A percentile compares a stretch with the other conserved stretches of the same genome.
Evolutionary conservation across 2,329 filamentous ascomycete species (phyloP).

Genomic region (Pseudogymnoascus sp.): DNA sequence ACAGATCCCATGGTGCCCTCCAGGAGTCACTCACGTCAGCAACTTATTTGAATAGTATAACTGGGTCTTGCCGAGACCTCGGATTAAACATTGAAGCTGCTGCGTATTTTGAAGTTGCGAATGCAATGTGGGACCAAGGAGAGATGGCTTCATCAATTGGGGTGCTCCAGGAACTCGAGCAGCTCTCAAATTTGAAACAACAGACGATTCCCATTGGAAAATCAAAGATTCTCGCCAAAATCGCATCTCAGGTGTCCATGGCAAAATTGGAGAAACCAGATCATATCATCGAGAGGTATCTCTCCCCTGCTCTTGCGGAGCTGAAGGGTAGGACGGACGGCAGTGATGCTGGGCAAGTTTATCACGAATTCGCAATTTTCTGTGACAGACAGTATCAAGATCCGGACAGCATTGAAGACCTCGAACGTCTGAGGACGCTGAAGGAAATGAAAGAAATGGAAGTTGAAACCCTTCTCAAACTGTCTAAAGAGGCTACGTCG

Average conservation of each 20-base stretch:
- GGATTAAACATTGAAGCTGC: slow-evolving; percentile 70
- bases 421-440: slow-evolving; percentile 69
- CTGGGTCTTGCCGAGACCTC: slow-evolving; percentile 58
- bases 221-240: slow-evolving; percentile 74
- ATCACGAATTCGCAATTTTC: slow-evolving; percentile 89
- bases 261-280: slow-evolving; percentile 87
- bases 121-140: slow-evolving; percentile 87
- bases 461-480: slow-evolving; percentile 60
- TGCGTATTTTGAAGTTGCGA: slow-evolving; percentile 74
- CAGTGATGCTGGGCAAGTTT: slow-evolving; percentile 75
- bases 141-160: slow-evolving; percentile 83
- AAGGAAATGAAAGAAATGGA: slow-evolving; percentile 75
- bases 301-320: slow-evolving; percentile 75
- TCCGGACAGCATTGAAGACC: slow-evolving; percentile 73
- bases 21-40: slow-evolving; percentile 84
- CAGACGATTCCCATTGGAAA: slow-evolving; percentile 66
- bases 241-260: slow-evolving; percentile 81
- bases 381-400: slow-evolving; percentile 92
- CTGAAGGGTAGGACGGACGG: slow-evolving; percentile 61
- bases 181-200: slow-evolving; percentile 50
- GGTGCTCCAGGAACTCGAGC: slow-evolving; percentile 70
- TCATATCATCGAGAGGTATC: slow-evolving; percentile 76
- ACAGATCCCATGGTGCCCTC: slow-evolving; percentile 68
- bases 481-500: slow-evolving; percentile 34
- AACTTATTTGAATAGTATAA: slow-evolving; percentile 71